These are phyloP conservation scores for Fagopyrum tataricum DNA, from an alignment of 148 eudicot genomes.

Conservation along the genomic window DNA sequence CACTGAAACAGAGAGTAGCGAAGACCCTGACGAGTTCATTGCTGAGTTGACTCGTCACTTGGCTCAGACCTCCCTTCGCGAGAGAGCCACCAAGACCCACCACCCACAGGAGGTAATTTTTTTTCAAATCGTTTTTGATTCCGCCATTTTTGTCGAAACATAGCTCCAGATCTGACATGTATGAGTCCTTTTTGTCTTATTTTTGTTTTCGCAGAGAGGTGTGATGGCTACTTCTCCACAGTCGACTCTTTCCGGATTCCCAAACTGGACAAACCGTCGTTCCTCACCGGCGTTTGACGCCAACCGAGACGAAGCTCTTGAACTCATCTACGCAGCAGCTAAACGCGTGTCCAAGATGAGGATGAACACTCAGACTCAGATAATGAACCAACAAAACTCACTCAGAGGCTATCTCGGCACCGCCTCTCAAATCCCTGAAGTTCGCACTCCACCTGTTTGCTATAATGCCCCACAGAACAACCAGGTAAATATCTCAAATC, in stretches of 20 bases:
- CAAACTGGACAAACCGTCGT: conserved; percentile 27
- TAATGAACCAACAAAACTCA: conserved; percentile 15
- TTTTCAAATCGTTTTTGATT: background rate
- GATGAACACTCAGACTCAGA: conserved; percentile 31
- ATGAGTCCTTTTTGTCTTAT: background rate
- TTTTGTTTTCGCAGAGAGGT: conserved; percentile 28
- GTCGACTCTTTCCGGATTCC: conserved; percentile 45
- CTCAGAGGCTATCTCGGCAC: conserved; percentile 15
- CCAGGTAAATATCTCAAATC: background rate
- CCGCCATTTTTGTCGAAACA: background rate
- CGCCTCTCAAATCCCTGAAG: conserved; percentile 5
- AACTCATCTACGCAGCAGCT: conserved; percentile 46
- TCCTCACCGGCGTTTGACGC: conserved; percentile 40
- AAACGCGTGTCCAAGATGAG: conserved; percentile 46
- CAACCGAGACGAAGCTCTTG: conserved; percentile 40
- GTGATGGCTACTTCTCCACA: conserved; percentile 54
- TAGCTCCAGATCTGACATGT: conserved; percentile 20
- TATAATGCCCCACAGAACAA: conserved; percentile 4
- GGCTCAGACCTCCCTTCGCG: conserved; percentile 30
- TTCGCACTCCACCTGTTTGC: conserved; percentile 12
- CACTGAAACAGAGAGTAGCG: conserved; percentile 26
- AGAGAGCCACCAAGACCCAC: background rate
- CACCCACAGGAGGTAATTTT: conserved; percentile 6
- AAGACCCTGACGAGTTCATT: conserved; percentile 38
- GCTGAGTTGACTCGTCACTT: conserved; percentile 43